Evolutionary conservation across 1,284 basidiomycete species (phyloP), one percentile per base, ranked within the genome.

Genomic region (Phellinidium pouzarii): DNA sequence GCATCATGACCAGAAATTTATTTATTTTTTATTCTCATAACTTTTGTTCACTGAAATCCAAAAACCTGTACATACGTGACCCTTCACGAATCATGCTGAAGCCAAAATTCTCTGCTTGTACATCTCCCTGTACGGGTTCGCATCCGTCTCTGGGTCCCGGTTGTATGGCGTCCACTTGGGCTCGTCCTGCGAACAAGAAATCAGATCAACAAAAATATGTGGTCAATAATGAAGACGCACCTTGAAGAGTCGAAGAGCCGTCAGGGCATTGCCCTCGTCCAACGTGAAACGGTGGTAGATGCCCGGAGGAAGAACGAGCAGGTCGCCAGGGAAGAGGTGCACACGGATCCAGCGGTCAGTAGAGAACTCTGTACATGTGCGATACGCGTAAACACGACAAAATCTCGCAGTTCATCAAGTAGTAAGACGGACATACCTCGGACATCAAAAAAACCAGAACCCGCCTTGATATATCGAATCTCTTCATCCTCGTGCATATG

Each of bases 401-500:
- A n/a, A n/a, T n/a, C n/a, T n/a, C n/a, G n/a, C n/a, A n/a, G n/a
- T n/a, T n/a, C n/a, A n/a, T 8, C 31, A 14, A 8, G 14, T 34
- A 34, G 11, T 11, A 5, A 31, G 29, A 31, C 37, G 2, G 23
- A 60, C 78, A 57, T 56, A 85, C 87, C 84, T 56, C 88, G 77
- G 27, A 92, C 77, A 58, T 93, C 91, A 62, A 94, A 94, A 73
- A 82, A 95, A 0, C 91, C 91, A 43, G 79, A 82, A 5, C 91
- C 92, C 0, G 77, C 75, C 38, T 89, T 73, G 59, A 94, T 83
- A 64, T 88, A 95, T 14, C 91, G 76, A 60, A 93, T 93, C 69
- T 94, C 91, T 66, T 94, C 91, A 60, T 94, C 91, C 67, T 94
- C 90, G 61, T 94, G 91, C 70, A 94, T 76, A 61, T 93, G 90